Conservation (phyloP, 164 flowering plant species). For the Pachysandra terminalis region DNA sequence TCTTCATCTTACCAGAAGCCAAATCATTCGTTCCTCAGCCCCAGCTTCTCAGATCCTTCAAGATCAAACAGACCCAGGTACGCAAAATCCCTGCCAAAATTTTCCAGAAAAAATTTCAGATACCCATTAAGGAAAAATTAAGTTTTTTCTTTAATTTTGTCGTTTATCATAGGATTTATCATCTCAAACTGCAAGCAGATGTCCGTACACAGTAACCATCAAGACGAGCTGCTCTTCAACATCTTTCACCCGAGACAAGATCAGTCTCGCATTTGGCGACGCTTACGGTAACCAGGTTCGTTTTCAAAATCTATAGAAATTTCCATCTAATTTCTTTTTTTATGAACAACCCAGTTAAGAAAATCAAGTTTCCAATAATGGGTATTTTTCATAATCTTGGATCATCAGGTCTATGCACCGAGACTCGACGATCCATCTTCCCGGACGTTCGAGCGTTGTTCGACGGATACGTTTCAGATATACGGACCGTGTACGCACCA, state of each 20-base stretch:
- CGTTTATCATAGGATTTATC: not conserved
- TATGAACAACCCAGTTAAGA: constrained; percentile 2
- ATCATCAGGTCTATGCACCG: constrained; percentile 59
- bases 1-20: constrained; percentile 13
- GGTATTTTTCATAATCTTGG: not conserved
- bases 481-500: constrained; percentile 59
- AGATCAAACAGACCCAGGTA: constrained; percentile 39
- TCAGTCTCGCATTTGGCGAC: constrained; percentile 77
- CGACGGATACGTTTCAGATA: constrained; percentile 63
- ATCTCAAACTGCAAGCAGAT: constrained; percentile 27
- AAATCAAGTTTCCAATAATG: not conserved
- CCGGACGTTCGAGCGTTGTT: constrained; percentile 65
- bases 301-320: not conserved
- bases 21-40: constrained; percentile 27
- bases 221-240: constrained; percentile 76
- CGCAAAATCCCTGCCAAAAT: not conserved
- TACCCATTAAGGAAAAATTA: not conserved
- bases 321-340: not conserved
- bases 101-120: not conserved
- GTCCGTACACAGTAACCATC: constrained; percentile 54
- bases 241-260: constrained; percentile 51
- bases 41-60: constrained; percentile 31
- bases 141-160: not conserved
- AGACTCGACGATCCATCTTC: constrained; percentile 68
- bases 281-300: constrained; percentile 68